Conservation (phyloP, 805 yeast genomes). For the Metschnikowia proteae region DNA sequence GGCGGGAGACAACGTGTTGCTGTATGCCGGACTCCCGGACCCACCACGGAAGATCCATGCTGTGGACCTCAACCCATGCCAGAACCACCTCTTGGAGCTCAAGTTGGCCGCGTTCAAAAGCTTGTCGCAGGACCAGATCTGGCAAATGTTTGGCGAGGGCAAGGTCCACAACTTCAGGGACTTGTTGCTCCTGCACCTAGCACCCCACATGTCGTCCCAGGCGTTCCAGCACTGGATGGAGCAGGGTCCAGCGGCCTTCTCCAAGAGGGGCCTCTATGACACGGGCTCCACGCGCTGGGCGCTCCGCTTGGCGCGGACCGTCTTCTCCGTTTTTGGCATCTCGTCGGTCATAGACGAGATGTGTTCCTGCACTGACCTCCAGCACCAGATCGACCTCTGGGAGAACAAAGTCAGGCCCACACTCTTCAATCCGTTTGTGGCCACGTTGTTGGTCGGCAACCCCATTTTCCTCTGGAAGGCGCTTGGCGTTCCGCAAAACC, state of each 20-base stretch:
- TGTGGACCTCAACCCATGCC: conserved; percentile 80
- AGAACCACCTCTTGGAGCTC: conserved; percentile 74
- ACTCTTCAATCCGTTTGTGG: conserved; percentile 65
- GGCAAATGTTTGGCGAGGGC: conserved; percentile 79
- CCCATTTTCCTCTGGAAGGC: conserved; percentile 88
- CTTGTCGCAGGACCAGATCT: conserved; percentile 54
- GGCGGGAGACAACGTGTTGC: conserved; percentile 78
- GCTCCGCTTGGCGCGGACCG: conserved; percentile 57
- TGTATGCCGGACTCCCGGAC: conserved; percentile 66
- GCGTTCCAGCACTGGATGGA: conserved; percentile 79
- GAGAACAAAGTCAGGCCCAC: conserved; percentile 59
- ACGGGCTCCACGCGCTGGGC: conserved; percentile 91
- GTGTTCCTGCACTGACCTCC: conserved; percentile 53
- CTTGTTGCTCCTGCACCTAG: conserved; percentile 47
- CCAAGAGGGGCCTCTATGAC: conserved; percentile 64
- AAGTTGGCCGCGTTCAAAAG: conserved; percentile 65
- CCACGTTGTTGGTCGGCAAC: conserved; percentile 68
- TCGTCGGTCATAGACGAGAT: conserved; percentile 48
- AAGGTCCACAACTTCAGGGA: conserved; percentile 41
- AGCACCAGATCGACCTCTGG: conserved; percentile 67
- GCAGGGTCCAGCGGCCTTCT: conserved; percentile 58
- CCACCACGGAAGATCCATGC: conserved; percentile 80
- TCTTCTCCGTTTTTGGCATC: conserved; percentile 57
- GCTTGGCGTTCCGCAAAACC: conserved; percentile 83
- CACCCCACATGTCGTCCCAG: conserved; percentile 72